Conservation (phyloP, 768 basidiomycete species). For the Kwoniella bestiolae region DNA sequence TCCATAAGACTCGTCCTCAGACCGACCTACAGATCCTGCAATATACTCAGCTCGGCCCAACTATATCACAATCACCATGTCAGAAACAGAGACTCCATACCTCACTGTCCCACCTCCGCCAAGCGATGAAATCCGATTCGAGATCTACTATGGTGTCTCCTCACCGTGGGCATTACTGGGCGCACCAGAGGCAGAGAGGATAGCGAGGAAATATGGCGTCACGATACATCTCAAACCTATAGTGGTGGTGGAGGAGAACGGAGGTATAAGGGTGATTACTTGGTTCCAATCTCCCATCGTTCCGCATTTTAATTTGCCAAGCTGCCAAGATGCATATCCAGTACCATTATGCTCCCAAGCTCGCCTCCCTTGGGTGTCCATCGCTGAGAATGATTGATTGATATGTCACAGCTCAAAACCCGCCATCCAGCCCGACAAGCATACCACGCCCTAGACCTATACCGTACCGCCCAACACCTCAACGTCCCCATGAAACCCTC, state of each 20-base stretch:
- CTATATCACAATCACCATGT: background rate
- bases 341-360: too few relatives aligned
- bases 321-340: too few relatives aligned
- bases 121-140: conserved; percentile 29
- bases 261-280: conserved; percentile 38
- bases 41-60: too few relatives aligned
- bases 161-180: conserved; percentile 48
- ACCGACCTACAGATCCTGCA: too few relatives aligned
- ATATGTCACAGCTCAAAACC: conserved; percentile 37
- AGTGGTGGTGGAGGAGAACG: conserved; percentile 42
- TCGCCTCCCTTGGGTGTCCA: too few relatives aligned
- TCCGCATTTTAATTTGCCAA: too few relatives aligned
- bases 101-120: conserved; percentile 24
- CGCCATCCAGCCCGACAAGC: conserved; percentile 42
- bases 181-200: conserved; percentile 31
- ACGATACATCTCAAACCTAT: conserved; percentile 44
- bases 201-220: conserved; percentile 32
- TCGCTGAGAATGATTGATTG: too few relatives aligned
- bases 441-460: conserved; percentile 45
- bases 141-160: conserved; percentile 42
- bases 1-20: too few relatives aligned
- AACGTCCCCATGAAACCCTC: conserved; percentile 25
- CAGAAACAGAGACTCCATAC: conserved; percentile 1
- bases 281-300: background rate
- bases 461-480: conserved; percentile 28